Percentiles rank a stretch among this genome's conserved stretches.
phyloP scores from a whole-genome alignment of 73 alveolate genomes.

The Stentor coeruleus region DNA sequence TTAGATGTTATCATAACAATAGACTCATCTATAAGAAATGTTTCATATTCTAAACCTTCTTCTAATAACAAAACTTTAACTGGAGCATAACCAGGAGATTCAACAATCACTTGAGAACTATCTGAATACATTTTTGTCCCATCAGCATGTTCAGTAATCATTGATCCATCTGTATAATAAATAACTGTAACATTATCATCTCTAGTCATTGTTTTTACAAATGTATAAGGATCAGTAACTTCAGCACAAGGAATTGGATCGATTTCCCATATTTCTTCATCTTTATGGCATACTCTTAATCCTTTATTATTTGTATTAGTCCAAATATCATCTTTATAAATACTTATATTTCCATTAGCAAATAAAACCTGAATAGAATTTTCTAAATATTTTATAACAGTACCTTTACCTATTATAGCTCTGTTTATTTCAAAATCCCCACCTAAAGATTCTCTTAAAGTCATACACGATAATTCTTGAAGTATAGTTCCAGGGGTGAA shows the following conservation, averaged over 20 bases:
- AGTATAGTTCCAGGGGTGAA: neutral
- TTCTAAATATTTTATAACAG: constrained; percentile 46
- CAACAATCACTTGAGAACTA: constrained; percentile 59
- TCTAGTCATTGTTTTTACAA: constrained; percentile 74
- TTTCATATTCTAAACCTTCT: constrained; percentile 77
- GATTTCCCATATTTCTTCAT: constrained; percentile 38
- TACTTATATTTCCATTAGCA: constrained; percentile 57
- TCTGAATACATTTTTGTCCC: constrained; percentile 78
- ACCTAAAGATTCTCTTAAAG: neutral
- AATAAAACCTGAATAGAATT: constrained; percentile 43
- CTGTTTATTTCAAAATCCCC: constrained; percentile 6
- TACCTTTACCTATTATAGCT: constrained; percentile 34
- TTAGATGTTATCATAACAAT: constrained; percentile 61
- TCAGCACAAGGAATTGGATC: constrained; percentile 82
- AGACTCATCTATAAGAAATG: constrained; percentile 71
- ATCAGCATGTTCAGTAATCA: constrained; percentile 77
- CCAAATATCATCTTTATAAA: constrained; percentile 47
- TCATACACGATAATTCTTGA: constrained; percentile 10
- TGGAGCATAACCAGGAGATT: constrained; percentile 78
- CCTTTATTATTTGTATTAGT: constrained; percentile 57
- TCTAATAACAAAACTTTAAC: constrained; percentile 63
- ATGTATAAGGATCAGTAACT: constrained; percentile 78
- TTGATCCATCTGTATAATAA: constrained; percentile 59
- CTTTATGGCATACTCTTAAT: constrained; percentile 33
- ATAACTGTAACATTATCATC: constrained; percentile 82